phyloP scores from a whole-genome alignment of 225 moss, liverwort and hornwort species.

The Polytrichum commune region DNA sequence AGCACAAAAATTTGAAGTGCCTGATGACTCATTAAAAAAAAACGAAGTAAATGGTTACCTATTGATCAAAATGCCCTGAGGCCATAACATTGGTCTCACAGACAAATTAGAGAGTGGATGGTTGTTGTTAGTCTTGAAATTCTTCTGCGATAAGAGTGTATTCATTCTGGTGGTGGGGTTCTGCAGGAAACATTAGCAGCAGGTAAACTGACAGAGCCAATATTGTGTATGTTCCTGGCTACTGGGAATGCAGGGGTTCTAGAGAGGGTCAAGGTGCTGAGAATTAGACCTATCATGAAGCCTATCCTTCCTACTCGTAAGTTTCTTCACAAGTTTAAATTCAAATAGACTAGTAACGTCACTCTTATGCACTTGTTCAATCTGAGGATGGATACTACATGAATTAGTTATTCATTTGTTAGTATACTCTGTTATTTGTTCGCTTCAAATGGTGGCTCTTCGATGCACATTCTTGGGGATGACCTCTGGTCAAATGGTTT shows the following conservation, averaged over 20 bases:
- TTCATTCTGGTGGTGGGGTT: background rate
- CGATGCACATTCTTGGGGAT: too few relatives aligned
- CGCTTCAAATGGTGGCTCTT: background rate
- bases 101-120: background rate
- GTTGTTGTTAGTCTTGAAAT: background rate
- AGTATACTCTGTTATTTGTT: background rate
- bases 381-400: background rate
- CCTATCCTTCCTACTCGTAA: constrained; percentile 63
- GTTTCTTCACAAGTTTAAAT: background rate
- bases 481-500: too few relatives aligned
- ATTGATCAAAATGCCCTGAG: background rate
- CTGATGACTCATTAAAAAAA: too few relatives aligned
- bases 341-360: too few relatives aligned
- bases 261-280: constrained; percentile 36
- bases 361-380: too few relatives aligned
- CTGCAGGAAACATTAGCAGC: constrained; percentile 39
- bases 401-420: background rate
- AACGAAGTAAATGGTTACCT: too few relatives aligned
- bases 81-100: background rate
- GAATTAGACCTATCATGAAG: constrained; percentile 31
- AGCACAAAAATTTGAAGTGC: too few relatives aligned
- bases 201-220: constrained; percentile 57
- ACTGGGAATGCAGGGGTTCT: constrained; percentile 45
- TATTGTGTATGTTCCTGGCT: constrained; percentile 52
- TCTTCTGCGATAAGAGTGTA: background rate